These are phyloP conservation scores for Penicillium sp. DNA, from an alignment of 2,329 filamentous ascomycete species.

Conservation along the genomic window DNA sequence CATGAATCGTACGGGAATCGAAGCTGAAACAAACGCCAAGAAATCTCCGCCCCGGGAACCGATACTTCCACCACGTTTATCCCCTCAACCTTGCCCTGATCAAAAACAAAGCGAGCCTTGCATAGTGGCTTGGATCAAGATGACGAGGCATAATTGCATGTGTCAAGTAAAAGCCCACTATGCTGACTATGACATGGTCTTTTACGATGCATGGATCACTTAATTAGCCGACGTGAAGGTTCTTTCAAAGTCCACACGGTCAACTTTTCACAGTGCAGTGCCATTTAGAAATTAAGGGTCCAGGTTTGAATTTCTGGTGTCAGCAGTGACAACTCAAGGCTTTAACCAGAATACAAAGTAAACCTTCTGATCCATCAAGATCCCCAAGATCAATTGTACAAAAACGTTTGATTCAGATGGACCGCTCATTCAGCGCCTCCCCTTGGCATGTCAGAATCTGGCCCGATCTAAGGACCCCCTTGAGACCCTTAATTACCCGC, in stretches of 20 bases:
- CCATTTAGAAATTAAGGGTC: not conserved
- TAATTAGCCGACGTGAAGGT: not conserved
- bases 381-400: not conserved
- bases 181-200: not conserved
- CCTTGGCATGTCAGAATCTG: not conserved
- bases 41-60: not conserved
- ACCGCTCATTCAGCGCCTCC: not conserved
- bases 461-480: slow-evolving; percentile 1
- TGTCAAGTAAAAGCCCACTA: not conserved
- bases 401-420: not conserved
- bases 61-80: not conserved
- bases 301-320: not conserved
- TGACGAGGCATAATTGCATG: not conserved
- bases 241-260: not conserved
- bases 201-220: not conserved
- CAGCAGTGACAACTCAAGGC: not conserved
- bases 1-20: slow-evolving; percentile 1
- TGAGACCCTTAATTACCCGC: not conserved
- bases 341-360: not conserved
- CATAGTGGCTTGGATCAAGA: slow-evolving; percentile 1
- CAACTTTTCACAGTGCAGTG: not conserved
- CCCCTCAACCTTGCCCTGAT: slow-evolving; percentile 1
- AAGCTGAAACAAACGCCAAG: slow-evolving; percentile 12
- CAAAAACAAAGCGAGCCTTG: not conserved
- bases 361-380: not conserved